phyloP scores from a whole-genome alignment of 2,329 filamentous ascomycete genomes.

The Aspergillus sp. region DNA sequence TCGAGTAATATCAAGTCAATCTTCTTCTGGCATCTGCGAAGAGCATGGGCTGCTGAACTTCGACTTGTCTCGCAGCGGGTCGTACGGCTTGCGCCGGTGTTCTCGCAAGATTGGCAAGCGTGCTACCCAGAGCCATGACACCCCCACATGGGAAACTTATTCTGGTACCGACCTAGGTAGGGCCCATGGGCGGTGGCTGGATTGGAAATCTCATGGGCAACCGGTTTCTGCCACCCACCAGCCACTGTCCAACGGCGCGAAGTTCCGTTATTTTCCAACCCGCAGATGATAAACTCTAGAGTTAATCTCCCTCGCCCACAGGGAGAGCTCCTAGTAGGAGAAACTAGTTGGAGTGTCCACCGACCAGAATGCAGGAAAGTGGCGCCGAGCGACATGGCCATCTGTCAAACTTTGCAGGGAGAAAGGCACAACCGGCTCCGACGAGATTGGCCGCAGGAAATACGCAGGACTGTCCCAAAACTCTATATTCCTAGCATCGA shows the following conservation, averaged over 20 bases:
- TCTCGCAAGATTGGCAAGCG: slow-evolving; percentile 2
- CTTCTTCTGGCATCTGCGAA: not conserved
- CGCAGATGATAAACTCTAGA: slow-evolving; percentile 10
- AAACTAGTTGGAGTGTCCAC: not conserved
- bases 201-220: slow-evolving; percentile 1
- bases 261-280: not conserved
- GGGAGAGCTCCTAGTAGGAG: not conserved
- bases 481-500: slow-evolving; percentile 3
- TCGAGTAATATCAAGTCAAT: not conserved
- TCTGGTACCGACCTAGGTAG: not conserved
- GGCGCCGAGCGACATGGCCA: slow-evolving; percentile 12
- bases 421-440: not conserved
- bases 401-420: slow-evolving; percentile 12
- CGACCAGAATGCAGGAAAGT: slow-evolving; percentile 10
- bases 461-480: not conserved
- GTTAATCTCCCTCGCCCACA: slow-evolving; percentile 7
- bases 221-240: slow-evolving; percentile 3
- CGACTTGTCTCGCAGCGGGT: slow-evolving; percentile 1
- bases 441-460: slow-evolving; percentile 7
- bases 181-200: not conserved
- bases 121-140: slow-evolving; percentile 1
- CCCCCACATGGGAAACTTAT: slow-evolving; percentile 5
- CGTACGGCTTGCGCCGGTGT: slow-evolving; percentile 1
- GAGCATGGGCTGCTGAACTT: not conserved
- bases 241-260: not conserved